Evolutionary conservation across 257 asterid genomes (phyloP), one percentile per base, ranked within the genome.

Genomic region (Cynanchum wilfordii): DNA sequence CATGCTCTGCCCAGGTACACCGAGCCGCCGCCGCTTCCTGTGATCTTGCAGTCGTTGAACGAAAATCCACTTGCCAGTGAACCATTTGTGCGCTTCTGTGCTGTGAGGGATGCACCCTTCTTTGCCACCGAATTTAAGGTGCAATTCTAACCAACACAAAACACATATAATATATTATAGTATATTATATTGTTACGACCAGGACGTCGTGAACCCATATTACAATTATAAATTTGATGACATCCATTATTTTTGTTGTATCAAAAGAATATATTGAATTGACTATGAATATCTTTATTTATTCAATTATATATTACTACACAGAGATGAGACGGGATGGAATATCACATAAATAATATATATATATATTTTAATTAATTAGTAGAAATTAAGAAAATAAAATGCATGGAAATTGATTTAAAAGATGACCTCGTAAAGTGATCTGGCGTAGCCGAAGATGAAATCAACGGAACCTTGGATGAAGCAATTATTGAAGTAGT

Each of bases 381-480:
- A 7, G 0, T 7, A 42, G 47, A 42, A 42, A 42, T 42, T 42
- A 8, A 42, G 47, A 38, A 38, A 38, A 38, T 38, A 5, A 30
- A 30, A 30, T 38, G 44, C 44, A 38, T 30, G 33, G 38, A 33
- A 33, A 33, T n/a, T n/a, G n/a, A n/a, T 8, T 1, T 42, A 42
- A 42, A 10, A 42, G 47, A 42, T 5, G 49, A 84, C 88, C 88
- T 86, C 83, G 58, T 86, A 86, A 27, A 86, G 88, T 9, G 87
- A 84, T 13, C 83, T 86, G 40, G 74, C 88, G n/a, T 84, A 80
- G 72, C 88, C 90, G 25, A 84, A 86, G 60, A 86, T 86, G 84
- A 86, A 86, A 73, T 86, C 87, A 2, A 86, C 88, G 1, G 90
- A 86, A 67, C 90, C 90, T 50, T 84, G 90, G 16, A 86, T 84